Percentiles rank a stretch among this genome's conserved stretches.
These are phyloP conservation scores for Angomonas ambiguus DNA, from an alignment of 208 protist species.

Conservation along the genomic window DNA sequence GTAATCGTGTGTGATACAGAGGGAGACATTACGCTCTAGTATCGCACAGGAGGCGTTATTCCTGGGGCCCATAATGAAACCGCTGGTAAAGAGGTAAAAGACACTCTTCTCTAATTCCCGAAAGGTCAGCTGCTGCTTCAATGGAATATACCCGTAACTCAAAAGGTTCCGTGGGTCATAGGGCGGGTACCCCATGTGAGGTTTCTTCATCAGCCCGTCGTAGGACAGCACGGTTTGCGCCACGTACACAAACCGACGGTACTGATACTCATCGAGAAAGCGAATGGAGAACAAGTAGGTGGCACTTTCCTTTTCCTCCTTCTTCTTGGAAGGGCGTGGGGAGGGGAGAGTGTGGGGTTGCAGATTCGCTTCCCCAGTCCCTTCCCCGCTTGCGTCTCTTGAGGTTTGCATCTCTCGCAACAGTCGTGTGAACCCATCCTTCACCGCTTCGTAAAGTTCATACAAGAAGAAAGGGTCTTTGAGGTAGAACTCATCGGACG, in stretches of 20 bases:
- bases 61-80: slow-evolving; percentile 8
- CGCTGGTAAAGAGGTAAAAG: slow-evolving; percentile 19
- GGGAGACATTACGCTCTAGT: background rate
- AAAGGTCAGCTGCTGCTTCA: slow-evolving; percentile 13
- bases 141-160: slow-evolving; percentile 16
- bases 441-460: slow-evolving; percentile 22
- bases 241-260: slow-evolving; percentile 20
- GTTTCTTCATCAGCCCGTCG: slow-evolving; percentile 16
- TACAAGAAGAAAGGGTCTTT: slow-evolving; percentile 19
- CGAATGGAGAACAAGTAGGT: background rate
- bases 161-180: slow-evolving; percentile 24
- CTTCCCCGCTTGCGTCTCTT: background rate
- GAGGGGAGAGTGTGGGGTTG: background rate
- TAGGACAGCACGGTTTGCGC: slow-evolving; percentile 19
- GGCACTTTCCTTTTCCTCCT: background rate
- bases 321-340: slow-evolving; percentile 10
- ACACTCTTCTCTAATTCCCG: slow-evolving; percentile 8
- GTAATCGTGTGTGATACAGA: slow-evolving; percentile 8
- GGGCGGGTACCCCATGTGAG: slow-evolving; percentile 16
- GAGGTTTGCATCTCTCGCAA: background rate
- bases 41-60: background rate
- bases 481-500: background rate
- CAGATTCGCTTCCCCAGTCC: background rate
- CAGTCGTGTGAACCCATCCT: slow-evolving; percentile 6
- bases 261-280: slow-evolving; percentile 19